Evolutionary conservation across 179 eudicot genomes (phyloP), one percentile per base, ranked within the genome.

Genomic region (Nepenthes alata): DNA sequence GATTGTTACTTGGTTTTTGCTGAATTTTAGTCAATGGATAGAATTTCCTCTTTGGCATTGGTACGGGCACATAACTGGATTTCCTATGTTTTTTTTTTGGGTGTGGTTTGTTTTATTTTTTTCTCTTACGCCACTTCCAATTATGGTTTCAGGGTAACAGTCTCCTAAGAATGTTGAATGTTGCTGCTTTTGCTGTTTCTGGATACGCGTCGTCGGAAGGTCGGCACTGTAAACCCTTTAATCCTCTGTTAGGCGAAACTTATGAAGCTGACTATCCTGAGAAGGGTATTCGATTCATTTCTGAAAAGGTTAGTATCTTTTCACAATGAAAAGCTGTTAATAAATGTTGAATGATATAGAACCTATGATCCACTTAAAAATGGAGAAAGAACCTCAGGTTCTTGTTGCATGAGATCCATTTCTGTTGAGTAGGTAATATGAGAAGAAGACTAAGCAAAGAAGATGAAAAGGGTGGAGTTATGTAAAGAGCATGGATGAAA

Each of bases 241-340:
- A 88, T 78, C 96, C 96, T 64, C 71, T 88, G 75, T 73, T 88
- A 52, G 96, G 96, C 56, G 96, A 88, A 73, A 88, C 96, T 52
- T 88, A 84, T 61, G 96, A 88, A 77, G 96, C 94, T 65, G 88
- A 88, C 54, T 88, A 63, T 79, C 90, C 96, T 61, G 96, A 88
- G 35, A 86, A 82, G 61, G 90, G 96, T 56, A 16, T 88, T 57
- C 83, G 88, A 5, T 88, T 88, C 74, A 84, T 86, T 80, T 86
- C 94, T 37, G 94, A 86, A 59, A 86, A 86, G 85, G 94, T 79
- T 38, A 41, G 73, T 72, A 53, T 52, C 58, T 60, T 8, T 25
- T 25, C 25, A 25, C 48, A 55, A 34, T 15, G 35, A 11, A 4
- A 11, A 48, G 6, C 52, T 8, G 10, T 10, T 48, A 48, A 48